These are phyloP conservation scores for Ascochyta lentis DNA, from an alignment of 2,329 filamentous ascomycete genomes.

Conservation along the genomic window DNA sequence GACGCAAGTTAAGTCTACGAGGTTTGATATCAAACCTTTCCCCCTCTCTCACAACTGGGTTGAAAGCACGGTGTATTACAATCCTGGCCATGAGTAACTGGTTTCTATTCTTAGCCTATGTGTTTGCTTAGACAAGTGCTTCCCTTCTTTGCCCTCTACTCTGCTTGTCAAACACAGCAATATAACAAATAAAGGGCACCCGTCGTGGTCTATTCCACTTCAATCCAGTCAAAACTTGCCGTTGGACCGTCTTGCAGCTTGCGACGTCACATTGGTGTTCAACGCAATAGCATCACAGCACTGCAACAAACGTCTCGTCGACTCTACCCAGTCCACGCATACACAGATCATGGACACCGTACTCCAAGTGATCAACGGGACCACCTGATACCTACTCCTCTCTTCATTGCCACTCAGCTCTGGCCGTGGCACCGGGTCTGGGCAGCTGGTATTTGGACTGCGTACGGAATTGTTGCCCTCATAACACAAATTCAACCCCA, in stretches of 20 bases:
- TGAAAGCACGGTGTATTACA: neutral
- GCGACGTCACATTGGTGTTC: neutral
- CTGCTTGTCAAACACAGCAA: neutral
- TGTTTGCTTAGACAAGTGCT: neutral
- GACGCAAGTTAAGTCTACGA: too few relatives aligned
- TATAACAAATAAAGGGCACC: neutral
- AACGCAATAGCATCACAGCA: neutral
- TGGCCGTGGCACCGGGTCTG: conserved; percentile 2
- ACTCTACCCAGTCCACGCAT: neutral
- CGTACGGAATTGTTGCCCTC: neutral
- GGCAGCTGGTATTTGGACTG: conserved; percentile 8
- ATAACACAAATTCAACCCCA: neutral
- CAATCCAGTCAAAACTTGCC: neutral
- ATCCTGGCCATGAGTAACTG: neutral
- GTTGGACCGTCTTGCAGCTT: neutral
- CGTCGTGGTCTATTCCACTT: neutral
- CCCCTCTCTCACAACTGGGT: too few relatives aligned
- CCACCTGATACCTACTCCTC: neutral
- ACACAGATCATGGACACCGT: neutral
- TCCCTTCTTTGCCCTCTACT: neutral
- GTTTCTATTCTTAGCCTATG: neutral
- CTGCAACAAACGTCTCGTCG: neutral
- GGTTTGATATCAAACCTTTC: too few relatives aligned
- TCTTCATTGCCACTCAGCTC: conserved; percentile 1
- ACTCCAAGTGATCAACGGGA: neutral